phyloP scores from a whole-genome alignment of 148 eudicot species.

The Amaranthus cruentus region DNA sequence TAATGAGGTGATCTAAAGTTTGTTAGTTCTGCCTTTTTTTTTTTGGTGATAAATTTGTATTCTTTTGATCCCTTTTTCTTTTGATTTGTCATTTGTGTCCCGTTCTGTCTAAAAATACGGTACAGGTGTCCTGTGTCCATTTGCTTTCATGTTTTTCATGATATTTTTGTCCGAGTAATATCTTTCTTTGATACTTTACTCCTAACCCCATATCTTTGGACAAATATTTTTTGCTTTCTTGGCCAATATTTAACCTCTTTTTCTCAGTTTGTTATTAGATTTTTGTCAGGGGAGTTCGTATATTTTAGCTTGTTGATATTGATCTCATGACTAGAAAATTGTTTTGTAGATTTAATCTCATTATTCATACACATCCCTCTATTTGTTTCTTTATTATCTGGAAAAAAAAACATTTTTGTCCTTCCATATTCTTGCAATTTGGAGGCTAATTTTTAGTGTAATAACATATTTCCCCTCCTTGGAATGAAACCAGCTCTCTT shows the following conservation, averaged over 20 bases:
- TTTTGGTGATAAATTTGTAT: neutral
- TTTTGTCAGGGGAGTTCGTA: neutral
- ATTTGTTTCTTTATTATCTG: neutral
- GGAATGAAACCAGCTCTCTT: no score
- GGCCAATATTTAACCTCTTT: neutral
- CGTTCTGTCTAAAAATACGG: constrained; percentile 8
- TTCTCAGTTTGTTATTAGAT: neutral
- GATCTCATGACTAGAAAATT: constrained; percentile 1
- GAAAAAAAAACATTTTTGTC: neutral
- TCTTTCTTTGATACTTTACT: neutral
- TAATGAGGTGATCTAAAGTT: constrained; percentile 19
- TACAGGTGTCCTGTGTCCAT: constrained; percentile 22
- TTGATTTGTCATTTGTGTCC: constrained; percentile 2
- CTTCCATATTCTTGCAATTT: constrained; percentile 3
- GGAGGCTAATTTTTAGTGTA: neutral
- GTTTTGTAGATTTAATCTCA: constrained; percentile 7
- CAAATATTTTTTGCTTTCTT: neutral
- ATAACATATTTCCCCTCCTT: no score
- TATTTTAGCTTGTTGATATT: constrained; percentile 20
- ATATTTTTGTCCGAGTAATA: constrained; percentile 4
- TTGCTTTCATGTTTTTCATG: neutral
- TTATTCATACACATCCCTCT: neutral
- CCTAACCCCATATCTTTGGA: neutral
- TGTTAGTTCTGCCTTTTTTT: no score
- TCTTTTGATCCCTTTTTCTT: constrained; percentile 6